Conservation (phyloP, 2,329 filamentous ascomycete genomes). For the Fusarium napiforme region DNA sequence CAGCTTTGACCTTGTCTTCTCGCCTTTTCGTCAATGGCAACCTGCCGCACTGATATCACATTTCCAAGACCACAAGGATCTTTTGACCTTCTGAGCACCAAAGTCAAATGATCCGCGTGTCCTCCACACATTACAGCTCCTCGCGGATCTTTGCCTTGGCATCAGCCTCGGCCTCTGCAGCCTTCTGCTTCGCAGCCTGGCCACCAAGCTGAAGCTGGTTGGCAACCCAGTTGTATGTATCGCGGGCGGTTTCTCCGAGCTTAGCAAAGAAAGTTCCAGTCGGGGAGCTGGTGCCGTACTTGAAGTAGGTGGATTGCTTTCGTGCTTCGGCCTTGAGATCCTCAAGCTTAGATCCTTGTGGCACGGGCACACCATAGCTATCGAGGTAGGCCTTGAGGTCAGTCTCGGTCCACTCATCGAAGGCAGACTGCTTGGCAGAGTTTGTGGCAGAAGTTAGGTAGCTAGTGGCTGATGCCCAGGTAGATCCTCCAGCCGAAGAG, state of each 20-base stretch:
- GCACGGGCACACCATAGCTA: constrained; percentile 76
- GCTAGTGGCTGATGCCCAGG: constrained; percentile 75
- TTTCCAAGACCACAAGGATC: not conserved
- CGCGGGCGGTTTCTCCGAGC: constrained; percentile 61
- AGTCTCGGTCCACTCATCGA: constrained; percentile 78
- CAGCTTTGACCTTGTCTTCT: not conserved
- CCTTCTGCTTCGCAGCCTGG: constrained; percentile 61
- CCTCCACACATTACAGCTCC: constrained; percentile 57
- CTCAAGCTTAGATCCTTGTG: constrained; percentile 75
- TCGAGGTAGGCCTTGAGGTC: constrained; percentile 85
- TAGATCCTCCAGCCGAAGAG: constrained; percentile 65
- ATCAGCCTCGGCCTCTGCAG: constrained; percentile 48
- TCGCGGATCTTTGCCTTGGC: constrained; percentile 54
- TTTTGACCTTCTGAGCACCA: not conserved
- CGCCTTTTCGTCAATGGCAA: not conserved
- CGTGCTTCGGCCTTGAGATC: constrained; percentile 77
- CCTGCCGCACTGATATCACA: not conserved
- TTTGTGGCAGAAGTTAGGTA: constrained; percentile 75
- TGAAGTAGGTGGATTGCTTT: constrained; percentile 80
- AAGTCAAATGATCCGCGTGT: not conserved
- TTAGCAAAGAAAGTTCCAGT: constrained; percentile 74
- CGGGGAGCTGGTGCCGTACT: constrained; percentile 76
- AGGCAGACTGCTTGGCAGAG: constrained; percentile 71
- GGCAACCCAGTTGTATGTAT: constrained; percentile 63
- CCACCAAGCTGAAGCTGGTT: constrained; percentile 61